These are phyloP conservation scores for Pythium plurisporium DNA, from an alignment of 352 stramenopile genomes.

Conservation along the genomic window DNA sequence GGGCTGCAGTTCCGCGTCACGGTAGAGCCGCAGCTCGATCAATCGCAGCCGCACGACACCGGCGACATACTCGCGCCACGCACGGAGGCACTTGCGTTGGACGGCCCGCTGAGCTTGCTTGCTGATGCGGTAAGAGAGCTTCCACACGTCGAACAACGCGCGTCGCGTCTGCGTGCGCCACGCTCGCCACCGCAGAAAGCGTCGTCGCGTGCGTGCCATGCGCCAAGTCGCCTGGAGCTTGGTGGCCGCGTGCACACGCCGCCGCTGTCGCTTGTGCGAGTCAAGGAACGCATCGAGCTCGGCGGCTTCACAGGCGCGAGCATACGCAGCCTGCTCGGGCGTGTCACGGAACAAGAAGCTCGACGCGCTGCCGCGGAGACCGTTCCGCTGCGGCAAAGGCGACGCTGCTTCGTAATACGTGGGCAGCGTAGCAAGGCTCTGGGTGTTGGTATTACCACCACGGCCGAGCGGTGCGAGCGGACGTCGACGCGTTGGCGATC, in stretches of 20 bases:
- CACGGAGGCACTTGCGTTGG: constrained; percentile 35
- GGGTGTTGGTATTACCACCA: not conserved
- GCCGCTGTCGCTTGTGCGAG: constrained; percentile 24
- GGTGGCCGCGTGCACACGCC: constrained; percentile 24
- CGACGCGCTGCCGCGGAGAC: not conserved
- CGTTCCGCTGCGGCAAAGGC: not conserved
- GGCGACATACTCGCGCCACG: constrained; percentile 45
- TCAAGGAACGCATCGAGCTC: constrained; percentile 32
- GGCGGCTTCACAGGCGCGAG: constrained; percentile 1
- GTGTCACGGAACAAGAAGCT: constrained; percentile 19
- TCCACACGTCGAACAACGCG: constrained; percentile 47
- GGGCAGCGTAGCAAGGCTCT: constrained; percentile 4
- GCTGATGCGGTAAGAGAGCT: constrained; percentile 35
- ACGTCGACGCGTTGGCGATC: not conserved
- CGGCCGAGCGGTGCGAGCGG: not conserved
- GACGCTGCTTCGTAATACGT: not conserved
- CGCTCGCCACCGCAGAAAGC: constrained; percentile 43
- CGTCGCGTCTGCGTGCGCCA: constrained; percentile 26
- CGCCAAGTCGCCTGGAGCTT: constrained; percentile 56
- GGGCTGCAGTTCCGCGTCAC: constrained; percentile 42
- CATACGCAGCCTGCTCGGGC: constrained; percentile 14
- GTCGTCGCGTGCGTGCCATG: constrained; percentile 35
- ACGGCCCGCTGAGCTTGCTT: constrained; percentile 27
- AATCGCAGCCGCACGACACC: constrained; percentile 37
- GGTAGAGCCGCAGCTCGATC: constrained; percentile 63